Conservation (phyloP, 768 basidiomycete genomes). For the Paxillus rubicundulus region DNA sequence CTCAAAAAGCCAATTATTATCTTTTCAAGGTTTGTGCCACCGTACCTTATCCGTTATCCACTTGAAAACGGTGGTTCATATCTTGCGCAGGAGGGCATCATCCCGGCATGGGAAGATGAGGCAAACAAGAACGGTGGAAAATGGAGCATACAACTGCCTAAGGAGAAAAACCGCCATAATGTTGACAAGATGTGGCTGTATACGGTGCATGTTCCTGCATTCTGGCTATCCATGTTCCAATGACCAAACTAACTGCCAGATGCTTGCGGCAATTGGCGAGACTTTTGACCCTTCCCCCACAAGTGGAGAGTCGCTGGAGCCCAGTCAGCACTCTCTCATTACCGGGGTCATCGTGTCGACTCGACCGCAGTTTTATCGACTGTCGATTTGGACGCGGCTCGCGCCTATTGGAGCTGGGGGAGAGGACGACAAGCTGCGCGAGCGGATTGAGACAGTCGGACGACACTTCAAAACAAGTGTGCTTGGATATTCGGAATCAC, state of each 20-base stretch:
- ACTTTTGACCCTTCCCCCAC: conserved; percentile 90
- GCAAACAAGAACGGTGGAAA: conserved; percentile 97
- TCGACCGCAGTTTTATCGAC: conserved; percentile 91
- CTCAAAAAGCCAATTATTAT: conserved; percentile 98
- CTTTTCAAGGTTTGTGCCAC: conserved; percentile 79
- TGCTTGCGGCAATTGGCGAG: conserved; percentile 99
- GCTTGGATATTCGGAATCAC: conserved; percentile 73
- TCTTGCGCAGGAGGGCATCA: conserved; percentile 76
- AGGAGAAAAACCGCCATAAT: conserved; percentile 81
- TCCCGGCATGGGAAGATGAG: conserved; percentile 96
- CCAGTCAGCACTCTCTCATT: conserved; percentile 58
- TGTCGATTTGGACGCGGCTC: conserved; percentile 96
- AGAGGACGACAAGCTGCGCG: conserved; percentile 59
- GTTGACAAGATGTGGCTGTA: conserved; percentile 99
- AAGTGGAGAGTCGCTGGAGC: conserved; percentile 38
- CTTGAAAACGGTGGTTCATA: conserved; percentile 4
- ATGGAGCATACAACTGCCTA: conserved; percentile 97
- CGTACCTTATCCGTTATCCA: background rate
- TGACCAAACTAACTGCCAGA: conserved; percentile 48
- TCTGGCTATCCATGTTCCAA: background rate
- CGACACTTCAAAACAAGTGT: conserved; percentile 90
- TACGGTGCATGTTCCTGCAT: conserved; percentile 56
- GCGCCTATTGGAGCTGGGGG: conserved; percentile 61
- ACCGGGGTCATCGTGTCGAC: conserved; percentile 96
- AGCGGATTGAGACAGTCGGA: conserved; percentile 82